Percentiles rank a stretch among this genome's conserved stretches.
Conservation (phyloP, 164 flowering plant species). For the Stephania cephalantha region DNA sequence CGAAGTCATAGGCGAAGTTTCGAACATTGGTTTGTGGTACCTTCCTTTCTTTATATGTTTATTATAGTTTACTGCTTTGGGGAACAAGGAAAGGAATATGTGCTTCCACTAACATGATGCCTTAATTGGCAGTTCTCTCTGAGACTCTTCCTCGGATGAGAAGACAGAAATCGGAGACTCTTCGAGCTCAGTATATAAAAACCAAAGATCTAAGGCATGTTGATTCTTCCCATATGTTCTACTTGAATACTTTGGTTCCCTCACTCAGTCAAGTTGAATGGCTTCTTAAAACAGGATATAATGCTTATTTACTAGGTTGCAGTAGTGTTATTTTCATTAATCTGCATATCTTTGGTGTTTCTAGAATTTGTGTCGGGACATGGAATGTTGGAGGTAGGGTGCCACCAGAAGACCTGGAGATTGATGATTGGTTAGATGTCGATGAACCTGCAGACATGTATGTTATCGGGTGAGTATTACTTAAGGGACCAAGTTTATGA, state of each 20-base stretch:
- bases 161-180: conserved; percentile 84
- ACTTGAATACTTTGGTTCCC: background rate
- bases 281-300: background rate
- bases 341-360: conserved; percentile 12
- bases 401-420: conserved; percentile 83
- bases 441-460: conserved; percentile 90
- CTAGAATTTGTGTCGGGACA: conserved; percentile 75
- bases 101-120: conserved; percentile 1
- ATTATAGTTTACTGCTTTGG: background rate
- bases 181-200: conserved; percentile 79
- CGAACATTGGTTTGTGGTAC: no score
- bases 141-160: conserved; percentile 44
- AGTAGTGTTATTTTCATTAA: background rate
- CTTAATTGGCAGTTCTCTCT: conserved; percentile 20
- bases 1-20: no score
- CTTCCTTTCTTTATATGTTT: background rate
- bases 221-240: conserved; percentile 4
- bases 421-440: conserved; percentile 71
- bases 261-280: background rate
- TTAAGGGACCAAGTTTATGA: background rate
- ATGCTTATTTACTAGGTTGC: background rate
- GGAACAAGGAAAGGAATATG: background rate
- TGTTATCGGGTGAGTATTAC: conserved; percentile 73
- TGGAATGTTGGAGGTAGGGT: conserved; percentile 93
- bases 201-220: conserved; percentile 70